These are phyloP conservation scores for Xylaria venustula DNA, from an alignment of 495 filamentous ascomycete genomes.

Conservation along the genomic window DNA sequence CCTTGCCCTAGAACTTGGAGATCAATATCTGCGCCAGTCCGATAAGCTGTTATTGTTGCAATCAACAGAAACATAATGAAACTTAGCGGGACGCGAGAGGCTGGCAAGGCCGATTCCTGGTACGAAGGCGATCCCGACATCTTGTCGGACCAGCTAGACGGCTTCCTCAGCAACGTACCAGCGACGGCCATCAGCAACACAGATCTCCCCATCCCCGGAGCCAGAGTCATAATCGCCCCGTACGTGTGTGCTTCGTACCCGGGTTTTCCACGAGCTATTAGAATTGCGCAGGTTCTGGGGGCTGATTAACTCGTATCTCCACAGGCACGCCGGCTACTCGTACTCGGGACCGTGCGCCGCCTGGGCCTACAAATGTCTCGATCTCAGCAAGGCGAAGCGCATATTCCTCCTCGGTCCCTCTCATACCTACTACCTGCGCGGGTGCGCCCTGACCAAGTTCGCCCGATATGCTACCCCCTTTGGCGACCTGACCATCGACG, in stretches of 20 bases:
- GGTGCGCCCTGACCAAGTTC: constrained; percentile 74
- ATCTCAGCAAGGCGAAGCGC: constrained; percentile 76
- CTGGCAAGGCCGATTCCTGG: constrained; percentile 68
- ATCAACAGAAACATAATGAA: constrained; percentile 24
- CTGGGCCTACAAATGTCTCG: constrained; percentile 89
- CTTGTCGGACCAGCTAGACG: constrained; percentile 71
- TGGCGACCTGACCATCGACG: constrained; percentile 75
- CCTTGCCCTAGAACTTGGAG: no score
- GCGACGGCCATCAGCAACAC: constrained; percentile 55
- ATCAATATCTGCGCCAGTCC: no score
- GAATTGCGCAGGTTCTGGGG: not conserved
- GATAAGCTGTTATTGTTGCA: no score
- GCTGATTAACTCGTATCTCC: constrained; percentile 13
- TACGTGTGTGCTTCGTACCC: constrained; percentile 62
- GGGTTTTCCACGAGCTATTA: not conserved
- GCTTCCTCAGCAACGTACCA: constrained; percentile 74
- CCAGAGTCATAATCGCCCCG: constrained; percentile 93
- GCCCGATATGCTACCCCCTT: constrained; percentile 81
- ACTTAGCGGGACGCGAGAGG: constrained; percentile 52
- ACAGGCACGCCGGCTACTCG: constrained; percentile 90
- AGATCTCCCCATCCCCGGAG: constrained; percentile 68
- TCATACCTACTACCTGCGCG: constrained; percentile 78
- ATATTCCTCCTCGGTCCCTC: constrained; percentile 95
- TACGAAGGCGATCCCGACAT: constrained; percentile 62
- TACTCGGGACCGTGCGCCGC: constrained; percentile 94